Evolutionary conservation across 2,329 filamentous ascomycete genomes (phyloP).

Genomic region (Talaromyces sp.): DNA sequence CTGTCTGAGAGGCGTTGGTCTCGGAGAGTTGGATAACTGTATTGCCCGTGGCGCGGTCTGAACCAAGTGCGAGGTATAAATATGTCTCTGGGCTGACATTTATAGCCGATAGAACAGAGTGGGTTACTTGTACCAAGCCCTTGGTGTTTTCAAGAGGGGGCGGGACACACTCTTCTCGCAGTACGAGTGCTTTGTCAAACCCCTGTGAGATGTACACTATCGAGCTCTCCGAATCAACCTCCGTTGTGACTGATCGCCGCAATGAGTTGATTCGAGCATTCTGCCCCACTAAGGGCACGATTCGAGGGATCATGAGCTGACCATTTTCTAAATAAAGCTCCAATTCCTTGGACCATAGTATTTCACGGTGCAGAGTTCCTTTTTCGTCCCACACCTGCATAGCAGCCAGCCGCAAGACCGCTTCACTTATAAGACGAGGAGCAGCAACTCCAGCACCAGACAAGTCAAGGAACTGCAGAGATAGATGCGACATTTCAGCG

Average conservation of each 20-base stretch:
- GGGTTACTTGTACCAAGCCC: background rate
- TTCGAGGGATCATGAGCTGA: constrained; percentile 28
- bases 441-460: background rate
- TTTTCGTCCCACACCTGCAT: background rate
- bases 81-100: background rate
- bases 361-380: background rate
- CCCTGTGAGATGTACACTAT: background rate
- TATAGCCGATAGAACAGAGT: background rate
- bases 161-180: background rate
- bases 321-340: constrained; percentile 28
- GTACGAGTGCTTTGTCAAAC: background rate
- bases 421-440: background rate
- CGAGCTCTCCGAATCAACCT: background rate
- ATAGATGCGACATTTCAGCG: constrained; percentile 10
- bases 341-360: constrained; percentile 24
- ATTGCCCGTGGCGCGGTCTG: background rate
- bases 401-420: background rate
- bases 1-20: background rate
- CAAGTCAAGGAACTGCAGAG: constrained; percentile 9
- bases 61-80: background rate
- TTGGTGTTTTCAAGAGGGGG: background rate
- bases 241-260: background rate
- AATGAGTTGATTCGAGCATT: constrained; percentile 5
- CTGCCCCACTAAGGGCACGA: constrained; percentile 10
- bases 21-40: background rate